Percentiles rank a stretch among this genome's conserved stretches.
phyloP scores from a whole-genome alignment of 2,329 filamentous ascomycete genomes.

The Neurospora sp. region DNA sequence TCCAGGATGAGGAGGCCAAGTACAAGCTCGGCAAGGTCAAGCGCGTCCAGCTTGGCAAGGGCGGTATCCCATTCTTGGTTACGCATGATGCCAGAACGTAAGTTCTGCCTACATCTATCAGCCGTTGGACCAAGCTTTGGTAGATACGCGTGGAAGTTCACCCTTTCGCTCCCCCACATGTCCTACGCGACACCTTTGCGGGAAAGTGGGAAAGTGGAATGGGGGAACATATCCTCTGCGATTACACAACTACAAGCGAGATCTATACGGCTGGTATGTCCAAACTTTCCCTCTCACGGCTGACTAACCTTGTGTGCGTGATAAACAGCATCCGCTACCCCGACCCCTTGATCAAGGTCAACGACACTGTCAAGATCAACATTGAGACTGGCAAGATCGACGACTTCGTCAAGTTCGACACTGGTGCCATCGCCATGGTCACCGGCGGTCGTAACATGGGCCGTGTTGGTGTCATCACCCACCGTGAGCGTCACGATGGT shows the following conservation, averaged over 20 bases:
- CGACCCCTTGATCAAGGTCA: constrained; percentile 97
- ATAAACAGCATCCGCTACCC: constrained; percentile 88
- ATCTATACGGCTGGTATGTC: constrained; percentile 48
- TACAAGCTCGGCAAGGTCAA: constrained; percentile 99
- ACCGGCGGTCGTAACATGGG: constrained; percentile 99
- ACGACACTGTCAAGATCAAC: constrained; percentile 99
- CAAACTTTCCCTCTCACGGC: constrained; percentile 16
- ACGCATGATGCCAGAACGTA: constrained; percentile 99
- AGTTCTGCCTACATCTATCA: constrained; percentile 99
- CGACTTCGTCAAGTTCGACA: constrained; percentile 98
- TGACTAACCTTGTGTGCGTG: constrained; percentile 28
- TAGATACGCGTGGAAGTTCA: constrained; percentile 28
- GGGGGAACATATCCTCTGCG: neutral
- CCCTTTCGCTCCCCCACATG: neutral
- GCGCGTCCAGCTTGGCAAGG: constrained; percentile 97
- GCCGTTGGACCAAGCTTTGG: constrained; percentile 99
- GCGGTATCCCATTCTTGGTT: constrained; percentile 99
- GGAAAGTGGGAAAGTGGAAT: neutral
- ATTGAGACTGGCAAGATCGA: constrained; percentile 93
- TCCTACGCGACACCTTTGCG: neutral
- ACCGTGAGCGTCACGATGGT: constrained; percentile 99
- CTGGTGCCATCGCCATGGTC: constrained; percentile 94
- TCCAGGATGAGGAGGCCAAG: constrained; percentile 95
- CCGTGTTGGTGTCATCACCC: constrained; percentile 99
- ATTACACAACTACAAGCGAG: constrained; percentile 20